Percentiles rank a stretch among this genome's conserved stretches.
Evolutionary conservation across 2,329 filamentous ascomycete genomes (phyloP).

Genomic region (Phyllosticta citriasiana): DNA sequence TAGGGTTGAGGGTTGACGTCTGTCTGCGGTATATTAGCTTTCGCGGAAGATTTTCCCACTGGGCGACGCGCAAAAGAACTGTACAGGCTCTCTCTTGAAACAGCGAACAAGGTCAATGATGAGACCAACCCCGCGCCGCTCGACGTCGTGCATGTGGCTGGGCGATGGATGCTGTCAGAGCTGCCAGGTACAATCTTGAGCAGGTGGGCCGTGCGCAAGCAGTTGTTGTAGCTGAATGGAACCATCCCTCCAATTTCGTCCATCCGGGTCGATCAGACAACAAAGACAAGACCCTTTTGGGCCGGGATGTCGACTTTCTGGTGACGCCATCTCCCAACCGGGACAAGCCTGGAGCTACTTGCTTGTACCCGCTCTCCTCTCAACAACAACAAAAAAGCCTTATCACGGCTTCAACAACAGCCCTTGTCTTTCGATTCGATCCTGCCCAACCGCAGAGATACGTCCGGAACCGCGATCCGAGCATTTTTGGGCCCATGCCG

Average conservation of each 20-base stretch:
- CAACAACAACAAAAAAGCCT: neutral
- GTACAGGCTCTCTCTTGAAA: neutral
- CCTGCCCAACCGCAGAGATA: neutral
- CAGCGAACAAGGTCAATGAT: neutral
- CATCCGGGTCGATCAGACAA: neutral
- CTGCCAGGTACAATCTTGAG: neutral
- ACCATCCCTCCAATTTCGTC: neutral
- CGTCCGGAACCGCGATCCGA: neutral
- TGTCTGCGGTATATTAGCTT: neutral
- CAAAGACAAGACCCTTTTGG: neutral
- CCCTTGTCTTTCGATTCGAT: neutral
- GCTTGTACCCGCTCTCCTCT: neutral
- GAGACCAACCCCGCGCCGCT: neutral
- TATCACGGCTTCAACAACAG: neutral
- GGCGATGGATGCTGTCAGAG: neutral
- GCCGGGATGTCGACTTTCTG: neutral
- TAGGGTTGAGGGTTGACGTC: neutral
- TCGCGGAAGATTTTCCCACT: neutral
- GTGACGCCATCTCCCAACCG: neutral
- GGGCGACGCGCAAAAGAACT: neutral
- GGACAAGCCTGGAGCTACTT: neutral
- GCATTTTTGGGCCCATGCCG: neutral
- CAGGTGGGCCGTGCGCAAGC: neutral
- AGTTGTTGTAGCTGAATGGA: neutral
- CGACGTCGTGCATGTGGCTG: neutral